Conservation (phyloP, 768 basidiomycete species). For the Trametes sanguinea region DNA sequence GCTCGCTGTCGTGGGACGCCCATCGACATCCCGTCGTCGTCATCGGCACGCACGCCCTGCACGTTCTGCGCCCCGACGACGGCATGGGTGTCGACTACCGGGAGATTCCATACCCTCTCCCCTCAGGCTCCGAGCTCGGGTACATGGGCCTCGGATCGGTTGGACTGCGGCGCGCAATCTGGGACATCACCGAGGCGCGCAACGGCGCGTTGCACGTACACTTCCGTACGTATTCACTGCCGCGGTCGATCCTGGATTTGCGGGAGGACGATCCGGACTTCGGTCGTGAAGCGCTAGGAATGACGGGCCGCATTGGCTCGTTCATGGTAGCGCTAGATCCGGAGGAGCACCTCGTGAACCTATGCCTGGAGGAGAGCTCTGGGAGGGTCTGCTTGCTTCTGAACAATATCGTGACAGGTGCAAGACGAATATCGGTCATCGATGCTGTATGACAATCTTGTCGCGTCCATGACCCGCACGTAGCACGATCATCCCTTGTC, state of each 20-base stretch:
- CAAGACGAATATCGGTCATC: constrained; percentile 19
- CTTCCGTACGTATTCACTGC: constrained; percentile 21
- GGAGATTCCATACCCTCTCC: constrained; percentile 17
- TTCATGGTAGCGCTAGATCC: constrained; percentile 17
- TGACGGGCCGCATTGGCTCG: constrained; percentile 8
- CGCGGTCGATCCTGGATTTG: constrained; percentile 15
- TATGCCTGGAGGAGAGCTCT: constrained; percentile 19
- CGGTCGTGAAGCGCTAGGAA: constrained; percentile 7
- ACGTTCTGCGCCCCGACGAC: constrained; percentile 11
- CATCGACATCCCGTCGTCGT: constrained; percentile 15
- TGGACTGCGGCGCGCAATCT: constrained; percentile 19
- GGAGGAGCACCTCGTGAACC: constrained; percentile 19
- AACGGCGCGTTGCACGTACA: constrained; percentile 19
- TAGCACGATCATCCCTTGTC: neutral
- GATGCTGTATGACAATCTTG: constrained; percentile 9
- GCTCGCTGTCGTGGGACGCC: constrained; percentile 15
- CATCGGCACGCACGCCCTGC: constrained; percentile 15
- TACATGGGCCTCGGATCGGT: constrained; percentile 18
- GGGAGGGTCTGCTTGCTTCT: constrained; percentile 19
- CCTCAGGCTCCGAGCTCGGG: constrained; percentile 2
- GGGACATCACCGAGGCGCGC: constrained; percentile 19
- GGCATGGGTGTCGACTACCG: constrained; percentile 10
- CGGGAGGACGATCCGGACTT: constrained; percentile 17
- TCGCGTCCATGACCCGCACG: neutral
- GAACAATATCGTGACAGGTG: constrained; percentile 19